phyloP scores from a whole-genome alignment of 2,329 filamentous ascomycete species.

The Sporothrix globosa region DNA sequence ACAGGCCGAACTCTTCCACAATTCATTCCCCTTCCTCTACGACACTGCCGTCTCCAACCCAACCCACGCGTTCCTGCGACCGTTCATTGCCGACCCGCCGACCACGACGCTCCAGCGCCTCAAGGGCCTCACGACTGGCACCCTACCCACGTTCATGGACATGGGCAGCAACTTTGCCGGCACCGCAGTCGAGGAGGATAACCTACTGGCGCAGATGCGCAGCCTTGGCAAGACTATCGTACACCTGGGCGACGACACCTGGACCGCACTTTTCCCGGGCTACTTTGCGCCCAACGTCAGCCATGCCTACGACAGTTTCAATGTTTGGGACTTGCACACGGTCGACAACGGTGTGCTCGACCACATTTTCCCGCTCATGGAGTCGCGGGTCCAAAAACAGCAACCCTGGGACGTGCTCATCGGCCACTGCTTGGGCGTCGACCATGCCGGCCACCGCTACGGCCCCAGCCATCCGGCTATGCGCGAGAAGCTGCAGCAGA shows the following conservation, averaged over 20 bases:
- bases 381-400: slow-evolving; percentile 54
- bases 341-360: slow-evolving; percentile 94
- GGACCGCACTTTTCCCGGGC: slow-evolving; percentile 90
- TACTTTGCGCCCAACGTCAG: slow-evolving; percentile 89
- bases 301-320: slow-evolving; percentile 91
- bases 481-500: slow-evolving; percentile 86
- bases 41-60: slow-evolving; percentile 76
- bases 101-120: slow-evolving; percentile 90
- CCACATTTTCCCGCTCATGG: slow-evolving; percentile 82
- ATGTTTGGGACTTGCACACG: slow-evolving; percentile 96
- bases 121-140: slow-evolving; percentile 93
- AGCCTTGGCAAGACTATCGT: slow-evolving; percentile 74
- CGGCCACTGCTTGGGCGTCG: slow-evolving; percentile 91
- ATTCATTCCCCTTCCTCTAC: slow-evolving; percentile 84
- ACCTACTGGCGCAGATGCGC: slow-evolving; percentile 69
- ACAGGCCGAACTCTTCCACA: slow-evolving; percentile 65
- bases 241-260: slow-evolving; percentile 97
- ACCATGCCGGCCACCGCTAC: slow-evolving; percentile 95
- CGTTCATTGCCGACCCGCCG: slow-evolving; percentile 96
- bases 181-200: slow-evolving; percentile 91
- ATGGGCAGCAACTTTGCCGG: slow-evolving; percentile 94
- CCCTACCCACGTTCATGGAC: slow-evolving; percentile 91
- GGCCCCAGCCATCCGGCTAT: slow-evolving; percentile 92
- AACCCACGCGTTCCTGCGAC: slow-evolving; percentile 82
- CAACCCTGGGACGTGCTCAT: slow-evolving; percentile 89